phyloP scores from a whole-genome alignment of 129 eudicot species.

The Ambrosia artemisiifolia region DNA sequence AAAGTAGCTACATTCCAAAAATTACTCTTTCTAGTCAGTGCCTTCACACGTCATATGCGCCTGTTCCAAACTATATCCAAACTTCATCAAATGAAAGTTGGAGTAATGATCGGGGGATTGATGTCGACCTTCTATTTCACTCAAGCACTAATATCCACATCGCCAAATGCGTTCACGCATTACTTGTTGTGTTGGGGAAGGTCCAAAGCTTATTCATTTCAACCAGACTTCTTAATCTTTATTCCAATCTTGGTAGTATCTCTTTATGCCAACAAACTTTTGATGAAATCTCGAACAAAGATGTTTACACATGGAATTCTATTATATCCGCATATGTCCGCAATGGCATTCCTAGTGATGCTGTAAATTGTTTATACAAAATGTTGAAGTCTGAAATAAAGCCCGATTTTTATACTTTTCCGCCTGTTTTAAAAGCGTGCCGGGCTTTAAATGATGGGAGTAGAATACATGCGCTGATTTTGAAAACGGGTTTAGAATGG shows the following conservation, averaged over 20 bases:
- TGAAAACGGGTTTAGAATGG: slow-evolving; percentile 63
- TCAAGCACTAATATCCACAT: slow-evolving; percentile 38
- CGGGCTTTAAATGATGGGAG: slow-evolving; percentile 47
- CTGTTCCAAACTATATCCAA: slow-evolving; percentile 23
- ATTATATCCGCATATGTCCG: slow-evolving; percentile 78
- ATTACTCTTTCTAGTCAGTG: background rate
- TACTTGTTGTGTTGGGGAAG: slow-evolving; percentile 64
- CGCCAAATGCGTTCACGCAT: slow-evolving; percentile 54
- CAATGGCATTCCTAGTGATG: slow-evolving; percentile 42
- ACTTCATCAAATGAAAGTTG: slow-evolving; percentile 25
- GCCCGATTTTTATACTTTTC: slow-evolving; percentile 84
- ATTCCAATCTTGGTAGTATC: slow-evolving; percentile 59
- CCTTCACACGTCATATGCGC: slow-evolving; percentile 24
- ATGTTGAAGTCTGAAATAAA: slow-evolving; percentile 51
- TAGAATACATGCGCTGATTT: slow-evolving; percentile 56
- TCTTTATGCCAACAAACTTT: slow-evolving; percentile 49
- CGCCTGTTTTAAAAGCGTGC: slow-evolving; percentile 80
- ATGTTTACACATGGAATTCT: slow-evolving; percentile 79
- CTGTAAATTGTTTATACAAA: slow-evolving; percentile 50
- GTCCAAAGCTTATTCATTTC: slow-evolving; percentile 51
- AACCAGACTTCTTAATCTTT: slow-evolving; percentile 64
- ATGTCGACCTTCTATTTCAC: slow-evolving; percentile 50
- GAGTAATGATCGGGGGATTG: slow-evolving; percentile 32
- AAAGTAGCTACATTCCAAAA: slow-evolving; percentile 27
- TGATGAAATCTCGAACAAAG: slow-evolving; percentile 46